A percentile compares a stretch with the other conserved stretches of the same genome.
These are phyloP conservation scores for Marchantia polymorpha DNA, from an alignment of 225 moss, liverwort and hornwort genomes.

Conservation along the genomic window DNA sequence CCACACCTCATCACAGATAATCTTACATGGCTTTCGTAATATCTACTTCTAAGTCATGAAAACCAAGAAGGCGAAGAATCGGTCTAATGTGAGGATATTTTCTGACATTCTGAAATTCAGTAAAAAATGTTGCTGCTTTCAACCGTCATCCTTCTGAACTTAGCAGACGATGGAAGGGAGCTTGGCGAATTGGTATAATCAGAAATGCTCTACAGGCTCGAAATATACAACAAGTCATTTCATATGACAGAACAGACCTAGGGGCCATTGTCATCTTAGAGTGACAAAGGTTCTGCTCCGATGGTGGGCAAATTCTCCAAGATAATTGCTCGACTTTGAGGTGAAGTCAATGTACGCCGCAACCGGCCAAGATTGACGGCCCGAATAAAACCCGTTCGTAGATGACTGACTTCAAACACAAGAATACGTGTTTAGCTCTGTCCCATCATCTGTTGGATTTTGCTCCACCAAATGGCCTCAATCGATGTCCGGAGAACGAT, in stretches of 20 bases:
- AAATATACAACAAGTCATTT: neutral
- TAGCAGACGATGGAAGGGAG: neutral
- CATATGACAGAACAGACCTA: neutral
- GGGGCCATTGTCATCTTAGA: constrained; percentile 18
- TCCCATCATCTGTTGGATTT: neutral
- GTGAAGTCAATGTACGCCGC: neutral
- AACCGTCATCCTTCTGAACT: neutral
- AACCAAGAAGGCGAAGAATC: neutral
- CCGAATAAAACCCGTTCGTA: neutral
- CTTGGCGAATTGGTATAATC: neutral
- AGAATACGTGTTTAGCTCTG: neutral
- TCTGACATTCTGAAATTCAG: neutral
- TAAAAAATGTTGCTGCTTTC: neutral
- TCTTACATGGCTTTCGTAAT: neutral
- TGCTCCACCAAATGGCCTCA: neutral
- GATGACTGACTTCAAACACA: neutral
- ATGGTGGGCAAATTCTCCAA: neutral
- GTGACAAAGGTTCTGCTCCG: neutral
- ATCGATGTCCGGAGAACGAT: neutral
- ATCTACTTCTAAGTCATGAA: neutral
- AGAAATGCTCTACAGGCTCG: neutral
- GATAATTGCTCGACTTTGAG: neutral
- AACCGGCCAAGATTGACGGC: neutral
- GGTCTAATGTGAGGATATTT: neutral
- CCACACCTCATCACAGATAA: neutral